A percentile compares a stretch with the other conserved stretches of the same genome.
These are phyloP conservation scores for Quercus agrifolia DNA, from an alignment of 306 rosid species.

Conservation along the genomic window DNA sequence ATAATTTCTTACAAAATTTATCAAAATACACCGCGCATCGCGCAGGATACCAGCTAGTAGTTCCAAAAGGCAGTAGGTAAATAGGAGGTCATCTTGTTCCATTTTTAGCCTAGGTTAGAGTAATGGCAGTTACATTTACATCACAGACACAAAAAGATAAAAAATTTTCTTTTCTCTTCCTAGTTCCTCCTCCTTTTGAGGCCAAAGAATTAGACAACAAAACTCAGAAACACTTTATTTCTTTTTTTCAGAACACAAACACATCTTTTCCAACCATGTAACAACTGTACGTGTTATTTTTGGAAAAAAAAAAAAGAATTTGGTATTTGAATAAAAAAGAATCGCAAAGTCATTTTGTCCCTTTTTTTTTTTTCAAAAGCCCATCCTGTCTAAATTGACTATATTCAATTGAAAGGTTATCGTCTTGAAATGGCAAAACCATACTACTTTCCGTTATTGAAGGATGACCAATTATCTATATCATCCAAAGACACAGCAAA, in stretches of 20 bases:
- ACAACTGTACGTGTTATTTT: background rate
- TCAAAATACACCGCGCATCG: too few species aligned
- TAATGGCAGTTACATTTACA: too few species aligned
- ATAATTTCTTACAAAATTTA: too few species aligned
- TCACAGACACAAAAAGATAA: too few species aligned
- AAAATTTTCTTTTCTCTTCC: too few species aligned
- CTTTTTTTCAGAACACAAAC: background rate
- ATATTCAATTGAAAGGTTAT: background rate
- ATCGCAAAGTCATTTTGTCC: background rate
- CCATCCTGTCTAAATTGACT: background rate
- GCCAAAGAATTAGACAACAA: background rate
- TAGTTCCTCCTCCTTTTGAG: too few species aligned
- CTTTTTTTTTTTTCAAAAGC: too few species aligned
- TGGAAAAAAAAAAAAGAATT: background rate
- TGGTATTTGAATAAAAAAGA: background rate
- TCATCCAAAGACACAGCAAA: slow-evolving; percentile 5
- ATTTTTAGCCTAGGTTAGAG: too few species aligned
- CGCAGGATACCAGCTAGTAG: too few species aligned
- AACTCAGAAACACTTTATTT: background rate
- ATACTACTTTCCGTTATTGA: background rate
- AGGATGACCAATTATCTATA: too few species aligned
- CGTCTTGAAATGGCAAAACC: background rate
- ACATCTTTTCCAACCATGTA: background rate
- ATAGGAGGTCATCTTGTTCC: too few species aligned
- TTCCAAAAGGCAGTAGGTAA: too few species aligned